Conservation (phyloP, 805 yeast species). For the Candida mattraensis region DNA sequence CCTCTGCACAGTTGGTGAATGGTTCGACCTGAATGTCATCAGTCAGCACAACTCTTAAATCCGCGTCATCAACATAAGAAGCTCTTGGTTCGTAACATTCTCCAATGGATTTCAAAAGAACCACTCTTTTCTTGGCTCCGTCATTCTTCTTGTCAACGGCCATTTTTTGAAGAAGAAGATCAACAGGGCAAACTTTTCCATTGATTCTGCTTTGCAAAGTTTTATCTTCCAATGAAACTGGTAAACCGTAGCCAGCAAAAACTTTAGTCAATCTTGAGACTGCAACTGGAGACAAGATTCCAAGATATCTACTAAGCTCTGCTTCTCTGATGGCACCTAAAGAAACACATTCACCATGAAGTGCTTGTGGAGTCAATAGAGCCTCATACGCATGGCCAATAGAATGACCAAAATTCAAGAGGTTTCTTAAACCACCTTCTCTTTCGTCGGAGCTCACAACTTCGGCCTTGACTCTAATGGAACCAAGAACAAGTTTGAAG, state of each 20-base stretch:
- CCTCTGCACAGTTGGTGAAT: constrained; percentile 41
- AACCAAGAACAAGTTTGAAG: constrained; percentile 75
- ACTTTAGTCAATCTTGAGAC: constrained; percentile 87
- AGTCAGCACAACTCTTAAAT: constrained; percentile 76
- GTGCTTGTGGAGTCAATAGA: constrained; percentile 90
- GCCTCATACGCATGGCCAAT: constrained; percentile 99
- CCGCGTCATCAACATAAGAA: constrained; percentile 77
- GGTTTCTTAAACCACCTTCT: constrained; percentile 89
- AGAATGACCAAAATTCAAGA: constrained; percentile 93
- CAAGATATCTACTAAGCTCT: constrained; percentile 88
- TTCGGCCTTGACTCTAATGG: constrained; percentile 87
- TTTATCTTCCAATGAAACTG: constrained; percentile 74
- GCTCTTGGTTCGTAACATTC: constrained; percentile 87
- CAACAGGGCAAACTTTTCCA: constrained; percentile 74
- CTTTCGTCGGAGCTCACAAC: constrained; percentile 94
- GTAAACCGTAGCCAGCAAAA: constrained; percentile 81
- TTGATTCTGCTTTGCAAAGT: constrained; percentile 67
- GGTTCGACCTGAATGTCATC: constrained; percentile 74
- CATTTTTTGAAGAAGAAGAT: constrained; percentile 77
- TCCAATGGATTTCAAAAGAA: constrained; percentile 80
- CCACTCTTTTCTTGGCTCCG: constrained; percentile 87
- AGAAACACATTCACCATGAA: constrained; percentile 99
- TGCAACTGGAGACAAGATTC: constrained; percentile 86
- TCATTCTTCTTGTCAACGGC: constrained; percentile 95
- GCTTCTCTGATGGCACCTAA: constrained; percentile 94